Conservation (phyloP, 2,329 filamentous ascomycete genomes). For the Talaromyces sp. region DNA sequence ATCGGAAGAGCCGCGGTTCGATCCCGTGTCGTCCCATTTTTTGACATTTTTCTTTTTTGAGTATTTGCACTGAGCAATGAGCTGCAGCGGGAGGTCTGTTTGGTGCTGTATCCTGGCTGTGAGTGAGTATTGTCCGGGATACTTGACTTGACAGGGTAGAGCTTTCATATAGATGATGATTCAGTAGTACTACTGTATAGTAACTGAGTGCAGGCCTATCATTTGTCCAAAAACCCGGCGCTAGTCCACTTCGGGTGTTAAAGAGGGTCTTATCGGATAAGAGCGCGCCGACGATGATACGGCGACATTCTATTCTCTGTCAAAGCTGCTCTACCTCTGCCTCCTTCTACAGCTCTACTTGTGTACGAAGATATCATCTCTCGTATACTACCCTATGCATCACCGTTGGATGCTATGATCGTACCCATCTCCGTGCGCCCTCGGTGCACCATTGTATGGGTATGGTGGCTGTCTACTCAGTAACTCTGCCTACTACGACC, state of each 20-base stretch:
- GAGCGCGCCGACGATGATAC: neutral
- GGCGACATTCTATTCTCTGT: too few species aligned
- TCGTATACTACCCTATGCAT: neutral
- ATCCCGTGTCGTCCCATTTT: too few species aligned
- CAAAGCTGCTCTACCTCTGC: neutral
- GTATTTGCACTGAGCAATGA: too few species aligned
- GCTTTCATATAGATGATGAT: too few species aligned
- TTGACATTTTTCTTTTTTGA: too few species aligned
- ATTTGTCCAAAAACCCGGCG: neutral
- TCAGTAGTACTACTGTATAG: too few species aligned
- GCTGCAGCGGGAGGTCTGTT: too few species aligned
- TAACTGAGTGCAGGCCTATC: neutral
- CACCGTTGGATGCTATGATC: constrained; percentile 14
- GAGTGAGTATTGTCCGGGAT: too few species aligned
- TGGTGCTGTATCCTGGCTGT: too few species aligned
- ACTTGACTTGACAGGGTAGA: too few species aligned
- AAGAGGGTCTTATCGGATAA: constrained; percentile 6
- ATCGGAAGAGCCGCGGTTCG: too few species aligned
- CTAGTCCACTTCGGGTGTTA: neutral
- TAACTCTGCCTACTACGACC: constrained; percentile 12
- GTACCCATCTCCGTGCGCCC: constrained; percentile 16
- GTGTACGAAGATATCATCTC: neutral
- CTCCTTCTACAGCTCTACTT: neutral
- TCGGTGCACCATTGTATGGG: constrained; percentile 19
- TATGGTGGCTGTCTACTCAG: constrained; percentile 15